phyloP scores from a whole-genome alignment of 768 basidiomycete species.

The Pseudohyphozyma bogoriensis region DNA sequence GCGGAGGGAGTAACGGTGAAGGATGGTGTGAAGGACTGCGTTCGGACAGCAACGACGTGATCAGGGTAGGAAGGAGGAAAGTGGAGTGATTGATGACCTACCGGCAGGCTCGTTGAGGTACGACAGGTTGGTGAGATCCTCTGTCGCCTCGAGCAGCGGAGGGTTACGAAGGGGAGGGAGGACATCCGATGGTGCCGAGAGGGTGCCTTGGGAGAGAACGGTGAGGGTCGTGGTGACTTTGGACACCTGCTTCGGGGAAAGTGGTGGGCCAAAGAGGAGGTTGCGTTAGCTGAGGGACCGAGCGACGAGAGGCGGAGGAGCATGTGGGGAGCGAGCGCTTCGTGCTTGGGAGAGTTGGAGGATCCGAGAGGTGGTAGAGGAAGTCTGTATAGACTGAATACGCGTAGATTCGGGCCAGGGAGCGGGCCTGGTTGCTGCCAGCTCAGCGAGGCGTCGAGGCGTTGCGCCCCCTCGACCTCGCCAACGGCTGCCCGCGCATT shows the following conservation, averaged over 20 bases:
- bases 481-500: too few species aligned
- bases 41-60: background rate
- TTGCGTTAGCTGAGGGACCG: background rate
- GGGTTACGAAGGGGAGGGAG: constrained; percentile 94
- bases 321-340: too few species aligned
- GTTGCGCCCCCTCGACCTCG: too few species aligned
- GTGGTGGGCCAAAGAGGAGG: too few species aligned
- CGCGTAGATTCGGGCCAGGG: too few species aligned
- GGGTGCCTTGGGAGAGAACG: constrained; percentile 55
- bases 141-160: constrained; percentile 87
- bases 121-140: constrained; percentile 94
- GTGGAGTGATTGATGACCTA: constrained; percentile 37
- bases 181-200: constrained; percentile 36
- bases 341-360: too few species aligned
- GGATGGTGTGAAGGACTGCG: constrained; percentile 87
- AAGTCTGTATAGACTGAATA: too few species aligned
- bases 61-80: background rate
- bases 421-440: too few species aligned
- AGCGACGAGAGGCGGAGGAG: background rate
- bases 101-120: constrained; percentile 97
- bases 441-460: too few species aligned
- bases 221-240: constrained; percentile 65
- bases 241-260: constrained; percentile 3
- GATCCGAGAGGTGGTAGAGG: too few species aligned
- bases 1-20: constrained; percentile 90